phyloP scores from a whole-genome alignment of 164 flowering plant species.

The Cinnamomum micranthum region DNA sequence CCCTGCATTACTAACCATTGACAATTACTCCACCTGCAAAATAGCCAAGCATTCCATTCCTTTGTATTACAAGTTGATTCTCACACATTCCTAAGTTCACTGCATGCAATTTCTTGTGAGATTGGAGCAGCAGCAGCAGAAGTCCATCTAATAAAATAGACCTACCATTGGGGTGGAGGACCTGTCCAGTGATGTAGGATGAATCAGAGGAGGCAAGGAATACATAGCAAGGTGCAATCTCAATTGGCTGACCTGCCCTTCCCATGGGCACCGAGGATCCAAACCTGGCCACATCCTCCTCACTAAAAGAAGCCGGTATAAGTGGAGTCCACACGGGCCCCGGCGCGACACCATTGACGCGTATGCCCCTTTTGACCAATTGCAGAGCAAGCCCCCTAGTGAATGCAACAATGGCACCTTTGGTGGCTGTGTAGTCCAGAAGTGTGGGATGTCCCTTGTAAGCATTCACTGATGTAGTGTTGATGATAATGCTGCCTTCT shows the following conservation, averaged over 20 bases:
- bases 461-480: constrained; percentile 65
- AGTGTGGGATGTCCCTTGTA: constrained; percentile 53
- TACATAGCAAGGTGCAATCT: constrained; percentile 64
- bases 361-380: constrained; percentile 52
- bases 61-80: background rate
- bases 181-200: constrained; percentile 68
- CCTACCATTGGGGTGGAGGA: constrained; percentile 76
- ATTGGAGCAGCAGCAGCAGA: too few species aligned
- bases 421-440: constrained; percentile 71
- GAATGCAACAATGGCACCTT: constrained; percentile 73
- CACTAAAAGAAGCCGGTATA: constrained; percentile 56
- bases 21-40: constrained; percentile 13
- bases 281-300: constrained; percentile 41
- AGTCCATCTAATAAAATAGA: background rate
- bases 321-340: constrained; percentile 82
- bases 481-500: constrained; percentile 60
- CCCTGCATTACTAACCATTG: constrained; percentile 1
- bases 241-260: constrained; percentile 72
- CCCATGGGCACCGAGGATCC: constrained; percentile 68
- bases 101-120: too few species aligned
- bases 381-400: constrained; percentile 63
- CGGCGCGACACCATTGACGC: constrained; percentile 78
- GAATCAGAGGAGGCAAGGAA: constrained; percentile 60
- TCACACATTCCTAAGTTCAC: too few species aligned
- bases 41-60: background rate